Evolutionary conservation across 2,329 filamentous ascomycete genomes (phyloP), one percentile per base, ranked within the genome.

Genomic region (Magnaporthales sp.): DNA sequence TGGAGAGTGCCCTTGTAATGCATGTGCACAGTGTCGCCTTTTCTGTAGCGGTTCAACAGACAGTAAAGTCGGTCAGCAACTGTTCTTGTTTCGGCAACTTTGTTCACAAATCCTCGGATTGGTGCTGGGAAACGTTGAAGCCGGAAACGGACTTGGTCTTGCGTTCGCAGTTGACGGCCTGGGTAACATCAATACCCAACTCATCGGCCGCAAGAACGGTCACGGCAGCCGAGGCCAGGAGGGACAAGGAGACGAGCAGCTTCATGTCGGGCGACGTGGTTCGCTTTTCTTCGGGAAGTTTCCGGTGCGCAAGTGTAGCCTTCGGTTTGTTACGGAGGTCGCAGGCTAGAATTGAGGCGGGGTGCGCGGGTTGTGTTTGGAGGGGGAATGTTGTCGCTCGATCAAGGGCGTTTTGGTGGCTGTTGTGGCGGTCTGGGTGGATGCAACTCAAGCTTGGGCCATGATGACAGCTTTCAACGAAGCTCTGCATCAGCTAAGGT

Each of bases 1-100:
- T 87, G 84, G 32, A 97, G 86, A 1, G 90, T 95, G 72, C 94
- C 94, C 67, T 86, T 86, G 83, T 98, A 97, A 82, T 97, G 93
- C 74, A 97, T 92, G 66, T 88, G 83, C 75, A 63, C 13, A 24
- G 32, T 63, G 22, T 63, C 62, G 62, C 62, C 62, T 2, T 22
- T 26, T 22, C 54, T 58, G 54, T 58, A 58, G 54, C 11, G 54
- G 54, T 58, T 58, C n/a, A 13, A 58, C 22, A 58, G n/a, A 19
- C 7, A 15, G 22, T 22, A 9, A 26, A 26, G 54, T 22, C n/a
- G 54, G 54, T 58, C 54, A 58, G 54, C 54, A 58, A 22, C 54
- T 2, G 54, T 58, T 26, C 54, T 58, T n/a, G 24, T 58, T 26
- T 58, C 9, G 15, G 38, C 38, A 46, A 46, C 15, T 46, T 46